phyloP scores from a whole-genome alignment of 768 basidiomycete species.

The Sutorius australiensis region DNA sequence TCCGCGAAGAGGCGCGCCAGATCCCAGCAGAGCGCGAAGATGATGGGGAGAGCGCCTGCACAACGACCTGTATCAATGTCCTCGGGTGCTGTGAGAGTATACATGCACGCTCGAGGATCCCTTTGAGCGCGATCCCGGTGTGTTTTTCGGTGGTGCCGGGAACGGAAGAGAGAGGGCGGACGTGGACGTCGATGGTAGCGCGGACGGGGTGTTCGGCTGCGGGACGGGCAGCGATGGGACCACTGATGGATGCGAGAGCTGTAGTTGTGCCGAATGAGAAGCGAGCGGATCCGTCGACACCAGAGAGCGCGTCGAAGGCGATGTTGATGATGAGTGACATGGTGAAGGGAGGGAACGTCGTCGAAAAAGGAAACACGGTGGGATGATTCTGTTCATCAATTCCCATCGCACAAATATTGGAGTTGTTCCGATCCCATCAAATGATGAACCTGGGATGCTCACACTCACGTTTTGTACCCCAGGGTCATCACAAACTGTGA shows the following conservation, averaged over 20 bases:
- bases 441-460: not conserved
- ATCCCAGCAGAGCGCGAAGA: not conserved
- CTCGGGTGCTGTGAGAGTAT: conserved; percentile 69
- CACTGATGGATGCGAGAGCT: conserved; percentile 71
- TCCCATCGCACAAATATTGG: not conserved
- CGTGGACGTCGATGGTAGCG: conserved; percentile 69
- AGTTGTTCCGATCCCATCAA: not conserved
- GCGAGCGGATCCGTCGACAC: conserved; percentile 73
- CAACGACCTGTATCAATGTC: conserved; percentile 72
- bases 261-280: conserved; percentile 39
- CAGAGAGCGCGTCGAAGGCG: conserved; percentile 56
- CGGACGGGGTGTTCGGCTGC: conserved; percentile 67
- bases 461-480: not conserved
- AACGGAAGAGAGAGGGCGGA: conserved; percentile 66
- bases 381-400: too few species aligned
- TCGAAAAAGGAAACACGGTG: not conserved
- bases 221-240: conserved; percentile 74
- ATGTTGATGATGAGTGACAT: conserved; percentile 31
- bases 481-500: not conserved
- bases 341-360: not conserved
- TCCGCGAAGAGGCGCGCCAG: not conserved
- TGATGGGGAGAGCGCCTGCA: conserved; percentile 49
- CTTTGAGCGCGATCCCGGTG: conserved; percentile 49
- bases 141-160: conserved; percentile 69
- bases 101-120: conserved; percentile 56